Evolutionary conservation across 805 yeast genomes (phyloP), one percentile per base, ranked within the genome.

Genomic region (Yarrowia sp.): DNA sequence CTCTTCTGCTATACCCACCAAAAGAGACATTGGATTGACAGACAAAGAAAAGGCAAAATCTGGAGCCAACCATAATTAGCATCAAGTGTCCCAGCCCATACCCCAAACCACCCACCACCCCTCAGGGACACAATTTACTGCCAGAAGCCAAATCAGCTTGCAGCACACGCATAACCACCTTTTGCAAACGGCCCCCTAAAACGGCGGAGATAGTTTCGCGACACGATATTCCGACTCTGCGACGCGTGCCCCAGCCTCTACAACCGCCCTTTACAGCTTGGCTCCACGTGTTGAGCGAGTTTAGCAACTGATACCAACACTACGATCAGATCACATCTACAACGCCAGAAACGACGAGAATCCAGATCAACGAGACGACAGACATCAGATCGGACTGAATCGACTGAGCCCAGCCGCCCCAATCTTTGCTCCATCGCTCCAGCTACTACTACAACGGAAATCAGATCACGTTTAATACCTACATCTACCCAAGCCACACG

Each of bases 101-200:
- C 43, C 58, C 58, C 43, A 51, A 36, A 36, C 42, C 58, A 51
- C 43, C 58, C 58, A 48, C 55, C 55, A 17, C 55, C 55, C 55
- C 55, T 48, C 55, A 51, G 58, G 58, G 58, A 51, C 58, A 51
- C 58, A 51, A 51, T 51, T 51, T 51, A 51, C 58, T 8, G n/a
- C 58, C 58, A 38, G 58, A 51, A 51, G 58, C 58, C 58, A 51
- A 51, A 51, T 51, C 58, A 22, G 43, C 42, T 38, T 51, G 58
- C 58, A 51, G 58, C 58, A 36, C 33, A 51, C 43, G 43, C 58
- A 51, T 51, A 48, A 13, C 33, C 58, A 36, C 43, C 58, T 14
- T 35, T 35, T 33, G 41, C 43, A 13, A 8, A 14, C 33, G 43
- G 42, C 51, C 17, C 43, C 32, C 9, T 9, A 9, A 50, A 3